Base-by-base conservation (phyloP, 2,329 filamentous ascomycete genomes). In the Cladosporium sp. region DNA sequence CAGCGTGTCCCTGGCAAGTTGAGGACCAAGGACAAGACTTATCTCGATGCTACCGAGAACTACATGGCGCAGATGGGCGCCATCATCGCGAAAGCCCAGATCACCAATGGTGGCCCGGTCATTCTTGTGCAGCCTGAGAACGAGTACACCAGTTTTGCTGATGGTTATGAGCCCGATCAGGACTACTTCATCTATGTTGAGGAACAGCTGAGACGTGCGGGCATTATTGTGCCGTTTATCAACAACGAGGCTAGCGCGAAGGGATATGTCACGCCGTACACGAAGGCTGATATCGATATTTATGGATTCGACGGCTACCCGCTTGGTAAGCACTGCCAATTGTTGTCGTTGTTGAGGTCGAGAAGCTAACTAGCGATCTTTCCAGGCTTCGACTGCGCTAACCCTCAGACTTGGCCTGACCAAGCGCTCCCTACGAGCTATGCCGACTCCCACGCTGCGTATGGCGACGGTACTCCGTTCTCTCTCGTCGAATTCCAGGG, bases 91-190 rank as follows among this genome's bases (percentile, higher is more conserved):
- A 83, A 85, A 57, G 85, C 84, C 0, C 89, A 94, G 66, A 92
- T 95, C 67, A 93, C 89, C 1, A 89, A 92, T 55, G 90, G 88
- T 0, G 90, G 90, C 0, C 89, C 89, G 0, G 81, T 95, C 7
- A 90, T 95, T 60, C 75, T 93, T 1, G 81, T 88, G 42, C 90
- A 95, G 70, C 87, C 88, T 0, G 90, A 95, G 70, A 95, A 94
- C 62, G 90, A 94, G 70, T 92, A 93, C 68, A 85, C 82, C 1
- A 58, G 55, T 28, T 49, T 58, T 81, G n/a, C 70, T 73, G 38
- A 55, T 30, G 51, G 34, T 0, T 72, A 75, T 2, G 89, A 88
- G 63, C 87, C 87, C 0, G 85, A 90, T 65, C 78, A 80, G 0
- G 77, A 80, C 0, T 94, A 92, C 69, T 84, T 92, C 72, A 79